Base-by-base conservation (phyloP, 2,329 filamentous ascomycete genomes). In the Xylariaceae sp. region DNA sequence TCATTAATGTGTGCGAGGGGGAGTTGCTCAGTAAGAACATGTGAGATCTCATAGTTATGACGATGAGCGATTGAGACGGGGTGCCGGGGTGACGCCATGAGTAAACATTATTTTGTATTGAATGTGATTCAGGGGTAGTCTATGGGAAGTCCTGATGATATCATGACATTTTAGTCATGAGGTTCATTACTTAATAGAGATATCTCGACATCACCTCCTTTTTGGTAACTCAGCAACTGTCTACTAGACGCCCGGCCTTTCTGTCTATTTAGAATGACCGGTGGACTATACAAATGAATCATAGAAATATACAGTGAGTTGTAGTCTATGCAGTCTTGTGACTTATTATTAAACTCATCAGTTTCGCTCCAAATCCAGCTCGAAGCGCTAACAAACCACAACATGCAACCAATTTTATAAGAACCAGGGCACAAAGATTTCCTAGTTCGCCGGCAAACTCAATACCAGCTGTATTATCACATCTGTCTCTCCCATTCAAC, bases 401-500 rank as follows among this genome's bases (percentile, higher is more conserved):
- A 10, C 8, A 42, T 42, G 37, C 23, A 30, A 30, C 23, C 2
- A 30, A 2, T 30, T 5, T 30, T 4, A 5, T 30, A 30, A 30
- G 23, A 30, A 23, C n/a, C n/a, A 23, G 4, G 23, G 23, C 23
- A 4, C 5, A 30, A 30, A 30, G 23, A 30, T 30, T 30, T 30
- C 23, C 4, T 4, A 30, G 5, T 30, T 30, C 5, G 4, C 23
- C 23, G 23, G 23, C 23, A 23, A 23, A 2, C 23, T 2, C 23
- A 23, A 4, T 4, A 23, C 23, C 23, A 42, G 11, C 11, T 9
- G 13, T 30, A 47, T 53, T 44, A 45, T 57, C 47, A 61, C 48
- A 60, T 58, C 34, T 69, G 64, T 7, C 60, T 62, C 48, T 71
- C 71, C 72, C 71, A 73, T 49, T 73, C 70, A 61, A 71, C 67